Percentiles rank a stretch among this genome's conserved stretches.
Conservation (phyloP, 2,329 filamentous ascomycete genomes). For the Botrytis squamosa region DNA sequence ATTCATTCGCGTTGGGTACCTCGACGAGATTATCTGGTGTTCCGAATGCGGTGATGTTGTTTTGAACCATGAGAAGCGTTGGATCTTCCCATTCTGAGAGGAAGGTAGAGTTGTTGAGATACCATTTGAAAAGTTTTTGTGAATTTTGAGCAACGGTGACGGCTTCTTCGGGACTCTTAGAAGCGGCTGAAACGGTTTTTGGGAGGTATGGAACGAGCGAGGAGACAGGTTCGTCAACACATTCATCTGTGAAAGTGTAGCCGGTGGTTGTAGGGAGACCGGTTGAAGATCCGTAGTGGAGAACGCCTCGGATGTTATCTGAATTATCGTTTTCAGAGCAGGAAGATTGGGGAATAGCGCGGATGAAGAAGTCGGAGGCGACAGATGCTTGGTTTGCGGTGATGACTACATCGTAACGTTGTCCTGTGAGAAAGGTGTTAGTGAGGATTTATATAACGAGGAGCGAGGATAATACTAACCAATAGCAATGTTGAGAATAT, state of each 20-base stretch:
- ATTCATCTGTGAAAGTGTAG: slow-evolving; percentile 33
- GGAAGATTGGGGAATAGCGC: slow-evolving; percentile 51
- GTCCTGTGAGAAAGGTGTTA: slow-evolving; percentile 34
- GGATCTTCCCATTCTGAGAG: slow-evolving; percentile 49
- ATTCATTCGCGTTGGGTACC: slow-evolving; percentile 34
- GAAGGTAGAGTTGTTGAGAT: slow-evolving; percentile 49
- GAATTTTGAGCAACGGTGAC: slow-evolving; percentile 31
- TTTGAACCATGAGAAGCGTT: slow-evolving; percentile 42
- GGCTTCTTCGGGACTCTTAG: slow-evolving; percentile 24
- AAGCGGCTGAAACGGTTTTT: slow-evolving; percentile 22
- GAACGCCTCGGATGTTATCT: slow-evolving; percentile 46
- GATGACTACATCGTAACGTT: slow-evolving; percentile 46
- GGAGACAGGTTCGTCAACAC: slow-evolving; percentile 36
- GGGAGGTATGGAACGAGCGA: slow-evolving; percentile 35
- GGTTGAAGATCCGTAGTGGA: slow-evolving; percentile 47
- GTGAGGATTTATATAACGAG: neutral
- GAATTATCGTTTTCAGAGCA: slow-evolving; percentile 58
- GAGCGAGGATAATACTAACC: slow-evolving; percentile 31
- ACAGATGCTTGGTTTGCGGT: slow-evolving; percentile 46
- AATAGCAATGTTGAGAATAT: slow-evolving; percentile 57
- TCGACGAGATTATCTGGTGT: slow-evolving; percentile 30
- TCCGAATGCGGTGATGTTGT: slow-evolving; percentile 32
- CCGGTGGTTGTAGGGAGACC: slow-evolving; percentile 34
- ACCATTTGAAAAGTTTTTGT: slow-evolving; percentile 47
- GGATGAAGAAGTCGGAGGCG: slow-evolving; percentile 54